Evolutionary conservation across 768 basidiomycete species (phyloP).

Genomic region (Gelatoporia subvermispora): DNA sequence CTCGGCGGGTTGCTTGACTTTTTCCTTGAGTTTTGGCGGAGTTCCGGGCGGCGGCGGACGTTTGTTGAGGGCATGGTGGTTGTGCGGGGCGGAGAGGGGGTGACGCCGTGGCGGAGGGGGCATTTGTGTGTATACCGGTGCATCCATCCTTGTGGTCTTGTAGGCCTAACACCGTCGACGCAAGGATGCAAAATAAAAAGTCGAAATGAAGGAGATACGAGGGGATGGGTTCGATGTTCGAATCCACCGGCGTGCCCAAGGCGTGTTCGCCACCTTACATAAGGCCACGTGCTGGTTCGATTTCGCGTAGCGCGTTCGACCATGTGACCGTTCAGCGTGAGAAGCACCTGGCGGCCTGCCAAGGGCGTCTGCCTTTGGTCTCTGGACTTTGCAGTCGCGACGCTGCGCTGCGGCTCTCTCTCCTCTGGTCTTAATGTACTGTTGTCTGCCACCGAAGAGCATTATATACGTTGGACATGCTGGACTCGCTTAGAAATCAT

Average conservation of each 20-base stretch:
- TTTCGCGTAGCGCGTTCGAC: slow-evolving; percentile 17
- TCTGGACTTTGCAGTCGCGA: not conserved
- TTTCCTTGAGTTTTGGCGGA: slow-evolving; percentile 12
- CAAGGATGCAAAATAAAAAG: slow-evolving; percentile 7
- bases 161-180: slow-evolving; percentile 27
- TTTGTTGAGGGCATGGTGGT: slow-evolving; percentile 20
- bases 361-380: not conserved
- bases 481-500: too few relatives aligned
- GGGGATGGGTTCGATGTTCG: not conserved
- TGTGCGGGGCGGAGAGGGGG: slow-evolving; percentile 21
- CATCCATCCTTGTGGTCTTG: slow-evolving; percentile 15
- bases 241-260: slow-evolving; percentile 6
- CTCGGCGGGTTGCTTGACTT: slow-evolving; percentile 26
- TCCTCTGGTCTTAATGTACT: too few relatives aligned
- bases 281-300: slow-evolving; percentile 19
- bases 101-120: slow-evolving; percentile 21
- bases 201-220: not conserved
- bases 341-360: not conserved
- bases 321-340: slow-evolving; percentile 17
- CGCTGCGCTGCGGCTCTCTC: not conserved
- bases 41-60: slow-evolving; percentile 8
- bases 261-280: slow-evolving; percentile 18
- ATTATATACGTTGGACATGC: too few relatives aligned
- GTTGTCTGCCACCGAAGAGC: too few relatives aligned
- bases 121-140: slow-evolving; percentile 15